Evolutionary conservation across 805 yeast genomes (phyloP), one percentile per base, ranked within the genome.

Genomic region (Phaffomyces antillensis): DNA sequence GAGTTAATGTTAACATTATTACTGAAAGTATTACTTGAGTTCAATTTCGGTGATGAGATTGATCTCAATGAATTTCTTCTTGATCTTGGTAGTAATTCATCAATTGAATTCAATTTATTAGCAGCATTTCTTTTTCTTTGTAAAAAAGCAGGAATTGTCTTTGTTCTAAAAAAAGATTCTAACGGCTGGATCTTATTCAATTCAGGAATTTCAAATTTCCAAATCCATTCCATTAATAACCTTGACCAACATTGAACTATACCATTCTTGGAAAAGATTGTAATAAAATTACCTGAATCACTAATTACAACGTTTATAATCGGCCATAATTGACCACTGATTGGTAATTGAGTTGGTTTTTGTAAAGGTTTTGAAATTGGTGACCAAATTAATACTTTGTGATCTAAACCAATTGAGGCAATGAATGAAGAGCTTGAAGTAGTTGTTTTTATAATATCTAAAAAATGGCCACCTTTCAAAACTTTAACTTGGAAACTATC

Each of bases 381-480:
- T 0, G 86, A 81, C 95, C 95, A 86, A 11, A 86, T 76, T 30
- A 78, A 60, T 5, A 86, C 71, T 47, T 72, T 76, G 52, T 83
- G 89, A 54, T 86, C 95, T 56, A 87, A 65, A 5, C 90, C 91
- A 25, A 83, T 73, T 1, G 85, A 73, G 0, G 86, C 79, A 23
- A 85, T 70, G 53, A 84, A 81, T 3, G 87, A 79, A 13, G 75
- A 66, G 18, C 71, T 61, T 13, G 86, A 80, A 0, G 87, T 74
- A n/a, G 71, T 64, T 11, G 84, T 65, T 45, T 72, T 73, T 31
- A 83, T 70, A 5, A 85, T 71, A 59, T 87, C 95, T 40, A 85
- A 64, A 23, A 68, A 63, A 58, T 82, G 90, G 5, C 79, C 69
- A 11, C 70, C 80, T 26, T 66, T 59, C 15, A 71, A 69, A 43